phyloP scores from a whole-genome alignment of 371 early-diverging fungal species.

The Syncephalis plumigaleata region DNA sequence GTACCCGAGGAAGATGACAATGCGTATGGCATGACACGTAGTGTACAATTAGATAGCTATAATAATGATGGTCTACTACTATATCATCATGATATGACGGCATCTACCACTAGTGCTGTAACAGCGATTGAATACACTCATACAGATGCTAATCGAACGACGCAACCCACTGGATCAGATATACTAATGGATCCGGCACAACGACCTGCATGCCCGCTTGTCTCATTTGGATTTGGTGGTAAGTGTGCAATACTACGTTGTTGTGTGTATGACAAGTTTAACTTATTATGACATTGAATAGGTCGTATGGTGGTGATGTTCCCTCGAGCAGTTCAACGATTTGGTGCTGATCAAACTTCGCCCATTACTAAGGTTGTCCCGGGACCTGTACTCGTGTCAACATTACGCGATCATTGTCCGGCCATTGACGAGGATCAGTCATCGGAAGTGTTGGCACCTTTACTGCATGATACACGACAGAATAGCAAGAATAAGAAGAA shows the following conservation, averaged over 20 bases:
- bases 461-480: constrained; percentile 21
- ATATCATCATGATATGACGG: constrained; percentile 3
- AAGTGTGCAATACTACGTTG: constrained; percentile 9
- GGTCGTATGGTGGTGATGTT: constrained; percentile 37
- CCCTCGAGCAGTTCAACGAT: constrained; percentile 53
- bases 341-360: constrained; percentile 13
- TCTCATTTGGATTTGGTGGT: constrained; percentile 79
- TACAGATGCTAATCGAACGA: no score
- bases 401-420: constrained; percentile 18
- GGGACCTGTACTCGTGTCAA: constrained; percentile 28
- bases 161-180: no score
- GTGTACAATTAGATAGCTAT: constrained; percentile 2
- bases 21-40: neutral
- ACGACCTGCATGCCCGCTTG: constrained; percentile 32
- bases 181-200: no score
- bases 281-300: no score
- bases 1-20: no score
- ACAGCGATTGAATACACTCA: constrained; percentile 5
- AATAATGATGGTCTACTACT: neutral
- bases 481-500: constrained; percentile 41
- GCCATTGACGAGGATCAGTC: constrained; percentile 9
- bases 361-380: constrained; percentile 34
- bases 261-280: no score
- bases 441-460: constrained; percentile 38
- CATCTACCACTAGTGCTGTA: constrained; percentile 5